Evolutionary conservation across 1,284 basidiomycete genomes (phyloP), one percentile per base, ranked within the genome.

Genomic region (Ustilago loliicola): DNA sequence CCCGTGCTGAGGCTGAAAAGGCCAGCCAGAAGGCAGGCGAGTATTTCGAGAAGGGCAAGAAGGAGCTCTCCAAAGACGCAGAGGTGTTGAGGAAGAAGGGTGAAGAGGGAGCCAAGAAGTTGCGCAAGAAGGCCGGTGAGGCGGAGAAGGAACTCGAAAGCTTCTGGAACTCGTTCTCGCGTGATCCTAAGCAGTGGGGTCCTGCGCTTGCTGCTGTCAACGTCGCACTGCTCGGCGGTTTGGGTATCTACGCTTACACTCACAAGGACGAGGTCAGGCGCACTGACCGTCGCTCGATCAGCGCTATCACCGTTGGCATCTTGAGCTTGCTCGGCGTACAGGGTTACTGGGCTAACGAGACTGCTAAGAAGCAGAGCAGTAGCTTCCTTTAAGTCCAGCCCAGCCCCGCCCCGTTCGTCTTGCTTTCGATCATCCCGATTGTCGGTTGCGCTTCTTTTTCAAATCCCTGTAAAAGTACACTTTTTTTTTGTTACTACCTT

Each of bases 161-260:
- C 45, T 72, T 66, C 65, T 82, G 81, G 82, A 56, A 76, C 52
- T 55, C 69, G 42, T 84, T 86, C 72, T 81, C 80, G 32, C 61
- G 54, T 68, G 78, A 84, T 54, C 83, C 83, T 57, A 78, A 80
- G 70, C 79, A 80, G 69, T 86, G 85, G 85, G 75, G 68, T 50
- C 72, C 84, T 30, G 68, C 83, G 2, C 82, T 86, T 30, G 81
- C 80, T 53, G 80, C 77, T n/a, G 75, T 83, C 66, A 85, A 86
- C 71, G 78, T 77, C 21, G 83, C 79, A 9, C 47, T 85, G 6
- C 75, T 86, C 23, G 84, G 81, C 48, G 83, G 83, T 30, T 58
- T 84, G 40, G 84, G 85, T 32, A 58, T 83, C 66, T 83, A 79
- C 61, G 85, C 80, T 15, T 86, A 85, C 83, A 77, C 72, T 40